Conservation (phyloP, 2,329 filamentous ascomycete genomes). For the Penicillium occitanis region DNA sequence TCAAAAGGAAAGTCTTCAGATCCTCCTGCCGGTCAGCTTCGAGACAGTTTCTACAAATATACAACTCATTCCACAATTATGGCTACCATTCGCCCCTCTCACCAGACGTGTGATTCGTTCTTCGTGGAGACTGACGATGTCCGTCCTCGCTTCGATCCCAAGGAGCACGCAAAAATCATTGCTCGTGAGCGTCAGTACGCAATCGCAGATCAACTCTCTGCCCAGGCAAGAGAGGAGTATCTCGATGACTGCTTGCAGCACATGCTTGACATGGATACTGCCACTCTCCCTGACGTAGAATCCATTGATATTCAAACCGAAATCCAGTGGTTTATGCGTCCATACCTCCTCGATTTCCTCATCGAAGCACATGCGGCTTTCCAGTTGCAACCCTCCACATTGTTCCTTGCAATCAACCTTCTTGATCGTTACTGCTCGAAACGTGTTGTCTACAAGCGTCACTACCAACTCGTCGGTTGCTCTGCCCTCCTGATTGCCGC, state of each 20-base stretch:
- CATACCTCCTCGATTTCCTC: conserved; percentile 96
- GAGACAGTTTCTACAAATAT: conserved; percentile 12
- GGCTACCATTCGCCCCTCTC: conserved; percentile 49
- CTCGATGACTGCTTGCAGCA: conserved; percentile 91
- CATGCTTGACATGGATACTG: conserved; percentile 93
- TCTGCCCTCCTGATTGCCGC: conserved; percentile 93
- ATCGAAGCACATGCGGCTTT: conserved; percentile 96
- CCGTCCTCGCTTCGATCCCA: conserved; percentile 60
- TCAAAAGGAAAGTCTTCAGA: conserved; percentile 27
- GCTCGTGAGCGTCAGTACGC: conserved; percentile 81
- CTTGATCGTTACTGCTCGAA: conserved; percentile 97
- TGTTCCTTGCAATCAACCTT: conserved; percentile 95
- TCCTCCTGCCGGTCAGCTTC: conserved; percentile 25
- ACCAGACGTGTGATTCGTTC: conserved; percentile 66
- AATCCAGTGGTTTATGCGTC: conserved; percentile 99
- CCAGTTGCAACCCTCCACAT: conserved; percentile 86
- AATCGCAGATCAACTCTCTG: conserved; percentile 85
- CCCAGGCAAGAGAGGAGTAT: conserved; percentile 82
- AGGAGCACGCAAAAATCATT: conserved; percentile 74
- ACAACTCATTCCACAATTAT: conserved; percentile 44
- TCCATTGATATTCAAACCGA: conserved; percentile 99
- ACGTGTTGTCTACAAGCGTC: conserved; percentile 96
- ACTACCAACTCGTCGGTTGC: conserved; percentile 97
- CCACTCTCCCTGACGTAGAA: conserved; percentile 92
- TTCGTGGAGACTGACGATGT: conserved; percentile 64